Evolutionary conservation across 768 basidiomycete species (phyloP).

Genomic region (Multifurca ochricompacta): DNA sequence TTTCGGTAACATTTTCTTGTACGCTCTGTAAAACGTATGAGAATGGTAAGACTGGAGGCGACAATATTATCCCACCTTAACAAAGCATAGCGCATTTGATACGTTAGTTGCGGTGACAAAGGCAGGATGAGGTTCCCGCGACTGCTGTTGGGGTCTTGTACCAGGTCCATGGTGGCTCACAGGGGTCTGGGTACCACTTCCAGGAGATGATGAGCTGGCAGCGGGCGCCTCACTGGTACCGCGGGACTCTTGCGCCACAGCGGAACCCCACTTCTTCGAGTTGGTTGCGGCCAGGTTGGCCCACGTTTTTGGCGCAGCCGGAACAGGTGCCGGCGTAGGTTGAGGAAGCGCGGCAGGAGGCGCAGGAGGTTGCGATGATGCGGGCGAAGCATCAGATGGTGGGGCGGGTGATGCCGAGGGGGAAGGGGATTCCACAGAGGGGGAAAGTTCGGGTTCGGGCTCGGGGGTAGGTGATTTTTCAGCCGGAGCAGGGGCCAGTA

Average conservation of each 20-base stretch:
- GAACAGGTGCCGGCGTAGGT: conserved; percentile 34
- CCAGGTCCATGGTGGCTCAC: conserved; percentile 29
- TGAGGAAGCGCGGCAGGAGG: conserved; percentile 30
- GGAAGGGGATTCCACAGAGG: conserved; percentile 24
- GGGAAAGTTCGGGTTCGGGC: conserved; percentile 27
- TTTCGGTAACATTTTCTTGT: conserved; percentile 50
- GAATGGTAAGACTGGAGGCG: background rate
- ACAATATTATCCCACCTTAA: conserved; percentile 55
- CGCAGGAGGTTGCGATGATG: conserved; percentile 17
- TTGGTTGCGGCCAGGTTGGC: conserved; percentile 85
- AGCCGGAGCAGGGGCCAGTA: conserved; percentile 25
- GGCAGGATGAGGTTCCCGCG: conserved; percentile 39
- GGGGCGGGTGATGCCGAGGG: conserved; percentile 26
- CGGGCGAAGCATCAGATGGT: conserved; percentile 25
- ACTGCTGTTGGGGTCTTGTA: conserved; percentile 30
- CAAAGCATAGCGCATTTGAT: conserved; percentile 76
- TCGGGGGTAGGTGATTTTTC: conserved; percentile 28
- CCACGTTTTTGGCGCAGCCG: conserved; percentile 72
- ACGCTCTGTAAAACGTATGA: conserved; percentile 46
- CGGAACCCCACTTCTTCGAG: conserved; percentile 75
- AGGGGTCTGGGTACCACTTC: conserved; percentile 32
- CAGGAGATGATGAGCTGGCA: conserved; percentile 36
- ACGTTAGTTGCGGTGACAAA: conserved; percentile 52
- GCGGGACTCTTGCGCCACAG: conserved; percentile 69
- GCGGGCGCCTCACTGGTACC: conserved; percentile 62